A percentile compares a stretch with the other conserved stretches of the same genome.
Conservation (phyloP, 768 basidiomycete species). For the Leccinellum albellum region DNA sequence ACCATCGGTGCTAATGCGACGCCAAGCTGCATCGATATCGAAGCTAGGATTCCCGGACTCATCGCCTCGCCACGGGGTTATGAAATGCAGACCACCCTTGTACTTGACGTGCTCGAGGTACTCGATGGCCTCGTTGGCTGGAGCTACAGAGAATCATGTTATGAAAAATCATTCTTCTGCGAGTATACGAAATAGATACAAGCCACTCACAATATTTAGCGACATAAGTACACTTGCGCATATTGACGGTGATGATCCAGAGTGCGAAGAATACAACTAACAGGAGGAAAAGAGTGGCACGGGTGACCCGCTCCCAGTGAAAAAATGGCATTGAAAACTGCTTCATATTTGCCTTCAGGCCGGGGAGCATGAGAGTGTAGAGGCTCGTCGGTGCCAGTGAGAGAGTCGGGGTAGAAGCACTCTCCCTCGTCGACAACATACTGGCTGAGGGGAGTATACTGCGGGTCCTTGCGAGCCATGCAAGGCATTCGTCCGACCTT, state of each 20-base stretch:
- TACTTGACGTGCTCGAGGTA: constrained; percentile 2
- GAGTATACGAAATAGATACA: not conserved
- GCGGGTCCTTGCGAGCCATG: not conserved
- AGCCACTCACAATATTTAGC: constrained; percentile 4
- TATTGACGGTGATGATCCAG: not conserved
- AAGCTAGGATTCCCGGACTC: constrained; percentile 1
- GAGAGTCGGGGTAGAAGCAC: not conserved
- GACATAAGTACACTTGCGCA: not conserved
- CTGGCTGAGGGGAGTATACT: not conserved
- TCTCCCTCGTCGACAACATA: not conserved
- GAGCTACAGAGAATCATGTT: not conserved
- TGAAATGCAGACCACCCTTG: constrained; percentile 5
- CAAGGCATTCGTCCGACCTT: not conserved
- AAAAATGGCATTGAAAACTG: not conserved
- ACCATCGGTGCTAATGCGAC: constrained; percentile 4
- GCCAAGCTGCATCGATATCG: constrained; percentile 11
- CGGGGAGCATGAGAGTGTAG: not conserved
- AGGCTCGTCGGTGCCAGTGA: not conserved
- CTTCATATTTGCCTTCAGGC: not conserved
- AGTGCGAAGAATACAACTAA: constrained; percentile 1
- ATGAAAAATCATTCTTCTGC: not conserved
- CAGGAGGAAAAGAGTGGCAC: not conserved
- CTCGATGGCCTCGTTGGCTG: constrained; percentile 9
- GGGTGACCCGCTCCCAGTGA: constrained; percentile 1
- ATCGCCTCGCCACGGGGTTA: constrained; percentile 6